Evolutionary conservation across 768 basidiomycete genomes (phyloP).

Genomic region (Phanerochaete sordida): DNA sequence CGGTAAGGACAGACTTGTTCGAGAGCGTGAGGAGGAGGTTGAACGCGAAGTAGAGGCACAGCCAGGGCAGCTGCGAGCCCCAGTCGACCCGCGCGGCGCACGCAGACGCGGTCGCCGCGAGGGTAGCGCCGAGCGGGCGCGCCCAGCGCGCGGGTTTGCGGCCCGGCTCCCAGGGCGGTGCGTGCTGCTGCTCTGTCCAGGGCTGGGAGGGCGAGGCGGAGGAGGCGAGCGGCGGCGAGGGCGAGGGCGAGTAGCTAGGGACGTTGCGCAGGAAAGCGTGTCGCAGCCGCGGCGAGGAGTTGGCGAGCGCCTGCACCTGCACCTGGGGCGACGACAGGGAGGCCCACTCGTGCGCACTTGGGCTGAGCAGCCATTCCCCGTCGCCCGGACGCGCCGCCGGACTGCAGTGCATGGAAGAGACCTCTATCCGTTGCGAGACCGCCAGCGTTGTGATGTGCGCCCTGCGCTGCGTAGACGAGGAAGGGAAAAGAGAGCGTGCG

Average conservation of each 20-base stretch:
- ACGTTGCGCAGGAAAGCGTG: constrained; percentile 5
- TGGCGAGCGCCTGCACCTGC: neutral
- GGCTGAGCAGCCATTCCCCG: neutral
- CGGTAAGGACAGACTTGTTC: constrained; percentile 90
- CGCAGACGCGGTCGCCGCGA: neutral
- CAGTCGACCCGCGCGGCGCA: neutral
- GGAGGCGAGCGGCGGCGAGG: neutral
- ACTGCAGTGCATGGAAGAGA: neutral
- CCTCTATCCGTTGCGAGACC: neutral
- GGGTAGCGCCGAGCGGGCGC: neutral
- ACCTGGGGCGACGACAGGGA: neutral
- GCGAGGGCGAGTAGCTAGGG: neutral
- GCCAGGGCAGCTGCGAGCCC: constrained; percentile 49
- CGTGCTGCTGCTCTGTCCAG: neutral
- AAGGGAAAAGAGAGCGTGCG: neutral
- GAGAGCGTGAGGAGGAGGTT: constrained; percentile 92
- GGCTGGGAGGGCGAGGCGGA: neutral
- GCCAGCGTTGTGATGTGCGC: neutral
- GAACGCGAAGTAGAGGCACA: constrained; percentile 81
- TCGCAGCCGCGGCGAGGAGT: constrained; percentile 7
- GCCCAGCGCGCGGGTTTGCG: neutral
- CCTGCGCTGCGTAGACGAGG: neutral
- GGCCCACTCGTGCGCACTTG: neutral
- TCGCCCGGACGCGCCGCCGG: neutral
- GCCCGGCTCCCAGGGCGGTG: neutral